phyloP scores from a whole-genome alignment of 495 filamentous ascomycete species.

The Tuber indicum region DNA sequence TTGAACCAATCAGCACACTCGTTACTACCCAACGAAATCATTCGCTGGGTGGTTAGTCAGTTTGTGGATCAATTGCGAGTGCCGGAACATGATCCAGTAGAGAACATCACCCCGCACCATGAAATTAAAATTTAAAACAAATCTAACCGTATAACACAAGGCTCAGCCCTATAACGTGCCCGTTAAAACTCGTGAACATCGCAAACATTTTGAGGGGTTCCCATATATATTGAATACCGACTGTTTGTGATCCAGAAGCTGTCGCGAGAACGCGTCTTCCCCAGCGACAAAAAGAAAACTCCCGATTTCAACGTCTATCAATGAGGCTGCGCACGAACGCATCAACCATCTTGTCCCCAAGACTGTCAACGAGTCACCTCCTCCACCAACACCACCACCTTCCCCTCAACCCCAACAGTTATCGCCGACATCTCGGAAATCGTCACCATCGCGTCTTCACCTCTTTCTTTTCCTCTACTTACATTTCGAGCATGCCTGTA shows the following conservation, averaged over 20 bases:
- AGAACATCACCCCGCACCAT: background rate
- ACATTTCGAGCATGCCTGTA: conserved; percentile 19
- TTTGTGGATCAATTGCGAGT: background rate
- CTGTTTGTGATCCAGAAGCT: background rate
- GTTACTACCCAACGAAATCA: background rate
- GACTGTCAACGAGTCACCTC: background rate
- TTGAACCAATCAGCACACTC: background rate
- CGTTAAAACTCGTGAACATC: background rate
- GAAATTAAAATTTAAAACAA: background rate
- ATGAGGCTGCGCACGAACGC: background rate
- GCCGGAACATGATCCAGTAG: background rate
- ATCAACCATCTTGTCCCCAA: background rate
- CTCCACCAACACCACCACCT: background rate
- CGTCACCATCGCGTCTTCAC: background rate
- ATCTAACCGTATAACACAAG: background rate
- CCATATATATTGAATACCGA: background rate
- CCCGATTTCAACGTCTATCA: background rate
- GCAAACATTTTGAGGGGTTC: background rate
- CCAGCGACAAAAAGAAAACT: background rate
- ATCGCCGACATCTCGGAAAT: background rate
- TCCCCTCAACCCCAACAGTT: background rate
- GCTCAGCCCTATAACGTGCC: background rate
- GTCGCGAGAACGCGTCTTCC: conserved; percentile 2
- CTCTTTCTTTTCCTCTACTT: background rate
- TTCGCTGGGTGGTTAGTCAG: background rate